Evolutionary conservation across 495 filamentous ascomycete genomes (phyloP).

Genomic region (Penicillium coprophilum): DNA sequence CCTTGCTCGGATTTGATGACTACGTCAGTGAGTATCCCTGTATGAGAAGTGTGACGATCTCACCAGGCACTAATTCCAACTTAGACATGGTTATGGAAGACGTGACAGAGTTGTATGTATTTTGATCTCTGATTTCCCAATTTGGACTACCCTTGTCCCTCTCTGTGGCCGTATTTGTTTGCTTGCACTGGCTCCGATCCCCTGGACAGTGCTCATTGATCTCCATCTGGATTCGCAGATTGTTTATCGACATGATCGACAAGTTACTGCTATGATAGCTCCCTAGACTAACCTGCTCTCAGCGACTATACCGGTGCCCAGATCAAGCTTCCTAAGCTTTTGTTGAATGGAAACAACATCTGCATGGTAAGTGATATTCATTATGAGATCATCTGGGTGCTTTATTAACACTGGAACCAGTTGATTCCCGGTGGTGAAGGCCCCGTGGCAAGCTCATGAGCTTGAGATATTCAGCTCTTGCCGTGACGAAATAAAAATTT

Average conservation of each 20-base stretch:
- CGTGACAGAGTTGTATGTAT: slow-evolving; percentile 89
- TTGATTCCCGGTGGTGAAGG: slow-evolving; percentile 88
- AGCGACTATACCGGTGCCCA: slow-evolving; percentile 88
- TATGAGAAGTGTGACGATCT: neutral
- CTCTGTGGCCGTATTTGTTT: neutral
- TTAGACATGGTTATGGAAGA: slow-evolving; percentile 97
- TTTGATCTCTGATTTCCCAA: neutral
- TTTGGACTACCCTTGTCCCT: neutral
- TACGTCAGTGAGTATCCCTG: slow-evolving; percentile 85
- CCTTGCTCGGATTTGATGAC: slow-evolving; percentile 93
- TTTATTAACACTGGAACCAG: slow-evolving; percentile 42
- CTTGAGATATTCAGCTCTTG: slow-evolving; percentile 14
- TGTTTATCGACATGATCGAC: neutral
- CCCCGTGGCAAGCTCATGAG: slow-evolving; percentile 47
- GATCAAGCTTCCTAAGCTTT: slow-evolving; percentile 85
- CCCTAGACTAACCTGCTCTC: slow-evolving; percentile 24
- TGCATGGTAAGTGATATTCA: slow-evolving; percentile 79
- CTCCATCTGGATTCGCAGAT: neutral
- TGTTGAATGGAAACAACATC: slow-evolving; percentile 98
- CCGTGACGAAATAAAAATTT: slow-evolving; percentile 26
- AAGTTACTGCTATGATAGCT: neutral
- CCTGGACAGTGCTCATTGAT: neutral
- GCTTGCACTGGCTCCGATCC: neutral
- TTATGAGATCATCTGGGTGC: neutral
- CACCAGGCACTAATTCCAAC: slow-evolving; percentile 18